Conservation (phyloP, 1,139 yeast species). For the Yamadazyma epiphylla region DNA sequence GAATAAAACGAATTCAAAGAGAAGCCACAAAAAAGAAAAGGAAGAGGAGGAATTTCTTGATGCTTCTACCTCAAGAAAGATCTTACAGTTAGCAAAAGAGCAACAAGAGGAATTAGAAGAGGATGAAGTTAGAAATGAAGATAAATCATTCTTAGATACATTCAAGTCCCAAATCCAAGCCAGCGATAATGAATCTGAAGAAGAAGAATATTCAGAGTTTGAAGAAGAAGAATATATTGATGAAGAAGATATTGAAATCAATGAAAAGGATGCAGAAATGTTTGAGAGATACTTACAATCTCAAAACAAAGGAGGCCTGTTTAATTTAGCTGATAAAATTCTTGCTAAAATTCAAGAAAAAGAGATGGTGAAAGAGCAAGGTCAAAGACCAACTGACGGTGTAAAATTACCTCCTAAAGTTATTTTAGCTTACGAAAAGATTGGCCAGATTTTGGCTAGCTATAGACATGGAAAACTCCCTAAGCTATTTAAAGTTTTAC, state of each 20-base stretch:
- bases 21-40: slow-evolving; percentile 22
- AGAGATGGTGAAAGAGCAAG: slow-evolving; percentile 37
- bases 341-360: slow-evolving; percentile 83
- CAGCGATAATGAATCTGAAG: slow-evolving; percentile 27
- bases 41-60: slow-evolving; percentile 68
- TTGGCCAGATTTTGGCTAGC: slow-evolving; percentile 82
- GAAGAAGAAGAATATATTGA: slow-evolving; percentile 37
- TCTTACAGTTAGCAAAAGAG: slow-evolving; percentile 81
- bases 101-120: slow-evolving; percentile 84
- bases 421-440: slow-evolving; percentile 87
- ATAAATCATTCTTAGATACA: slow-evolving; percentile 18
- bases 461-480: slow-evolving; percentile 97
- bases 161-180: slow-evolving; percentile 30
- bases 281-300: slow-evolving; percentile 61
- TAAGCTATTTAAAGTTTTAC: slow-evolving; percentile 89
- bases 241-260: slow-evolving; percentile 60
- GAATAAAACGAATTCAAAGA: slow-evolving; percentile 21
- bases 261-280: slow-evolving; percentile 67
- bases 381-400: slow-evolving; percentile 35
- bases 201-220: slow-evolving; percentile 49
- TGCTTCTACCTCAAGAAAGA: slow-evolving; percentile 78
- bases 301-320: slow-evolving; percentile 36
- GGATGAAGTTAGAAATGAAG: slow-evolving; percentile 42
- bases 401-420: slow-evolving; percentile 94
- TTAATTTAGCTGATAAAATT: slow-evolving; percentile 86